Evolutionary conservation across 2,329 filamentous ascomycete species (phyloP), one percentile per base, ranked within the genome.

Genomic region (Arthrobotrys entomopaga): DNA sequence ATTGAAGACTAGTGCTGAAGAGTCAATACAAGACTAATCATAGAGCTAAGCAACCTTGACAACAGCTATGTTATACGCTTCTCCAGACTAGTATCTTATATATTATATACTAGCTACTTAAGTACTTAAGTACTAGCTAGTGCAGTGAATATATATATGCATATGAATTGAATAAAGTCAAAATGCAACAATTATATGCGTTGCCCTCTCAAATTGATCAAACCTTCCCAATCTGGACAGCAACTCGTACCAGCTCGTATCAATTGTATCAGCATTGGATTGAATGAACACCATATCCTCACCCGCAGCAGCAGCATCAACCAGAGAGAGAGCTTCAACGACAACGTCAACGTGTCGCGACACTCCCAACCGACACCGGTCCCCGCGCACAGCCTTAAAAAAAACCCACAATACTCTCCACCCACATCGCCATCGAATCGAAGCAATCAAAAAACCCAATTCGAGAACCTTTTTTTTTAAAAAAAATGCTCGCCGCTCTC

Each of bases 401-500:
- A 22, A 29, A 29, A 3, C 26, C 42, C 15, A 46, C 50, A 26
- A n/a, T 15, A 13, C 20, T 10, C 1, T n/a, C 20, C 20, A 26
- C 13, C n/a, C n/a, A n/a, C n/a, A n/a, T n/a, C n/a, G n/a, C 50
- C 13, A 13, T 19, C 29, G 26, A 34, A 34, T n/a, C n/a, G 29
- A 34, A 34, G 10, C 6, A 34, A 34, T 3, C 6, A n/a, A n/a
- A n/a, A n/a, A n/a, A n/a, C n/a, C n/a, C n/a, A n/a, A n/a, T n/a
- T n/a, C n/a, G n/a, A n/a, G n/a, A n/a, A n/a, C n/a, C n/a, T n/a
- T n/a, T n/a, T n/a, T n/a, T n/a, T n/a, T 34, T 7, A 3, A 34
- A 5, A 6, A 48, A 58, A 48, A 93, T 93, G 91, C 80, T 94
- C 77, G 87, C 89, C 50, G 83, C 85, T 77, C 84, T 96, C 77